Evolutionary conservation across 2,329 filamentous ascomycete species (phyloP).

Genomic region (Pseudohalonectria lignicola): DNA sequence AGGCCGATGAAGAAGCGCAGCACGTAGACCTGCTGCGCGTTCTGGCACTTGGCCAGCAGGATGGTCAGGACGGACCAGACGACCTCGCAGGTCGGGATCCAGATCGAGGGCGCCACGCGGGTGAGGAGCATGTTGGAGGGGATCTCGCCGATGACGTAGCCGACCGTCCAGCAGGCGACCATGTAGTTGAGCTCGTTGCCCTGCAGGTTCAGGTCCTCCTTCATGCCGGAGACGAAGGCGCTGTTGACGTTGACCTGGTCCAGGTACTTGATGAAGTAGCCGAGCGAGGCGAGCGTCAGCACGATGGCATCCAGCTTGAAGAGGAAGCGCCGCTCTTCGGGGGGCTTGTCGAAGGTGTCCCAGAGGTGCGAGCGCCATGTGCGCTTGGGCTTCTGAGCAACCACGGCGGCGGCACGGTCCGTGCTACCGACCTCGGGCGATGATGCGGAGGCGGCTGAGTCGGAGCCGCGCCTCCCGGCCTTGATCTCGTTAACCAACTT

Average conservation of each 20-base stretch:
- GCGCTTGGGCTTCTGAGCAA: constrained; percentile 4
- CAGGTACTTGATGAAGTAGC: constrained; percentile 32
- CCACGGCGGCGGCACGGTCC: constrained; percentile 1
- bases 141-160: constrained; percentile 26
- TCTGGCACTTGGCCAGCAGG: constrained; percentile 18
- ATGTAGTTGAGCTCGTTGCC: constrained; percentile 28
- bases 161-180: constrained; percentile 22
- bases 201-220: constrained; percentile 25
- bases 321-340: constrained; percentile 19
- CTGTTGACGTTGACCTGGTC: constrained; percentile 28
- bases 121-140: constrained; percentile 25
- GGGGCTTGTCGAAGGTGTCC: constrained; percentile 30
- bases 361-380: constrained; percentile 37
- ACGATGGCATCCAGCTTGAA: constrained; percentile 21
- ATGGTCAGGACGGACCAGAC: constrained; percentile 23
- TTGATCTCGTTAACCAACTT: too few relatives aligned
- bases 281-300: constrained; percentile 25
- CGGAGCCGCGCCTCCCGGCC: too few relatives aligned
- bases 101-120: constrained; percentile 28
- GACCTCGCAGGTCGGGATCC: constrained; percentile 27
- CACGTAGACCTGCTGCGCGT: constrained; percentile 24
- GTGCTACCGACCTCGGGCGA: neutral
- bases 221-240: constrained; percentile 35
- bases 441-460: neutral
- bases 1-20: constrained; percentile 31